Evolutionary conservation across 2,329 filamentous ascomycete species (phyloP).

Genomic region (Cladosporium sp.): DNA sequence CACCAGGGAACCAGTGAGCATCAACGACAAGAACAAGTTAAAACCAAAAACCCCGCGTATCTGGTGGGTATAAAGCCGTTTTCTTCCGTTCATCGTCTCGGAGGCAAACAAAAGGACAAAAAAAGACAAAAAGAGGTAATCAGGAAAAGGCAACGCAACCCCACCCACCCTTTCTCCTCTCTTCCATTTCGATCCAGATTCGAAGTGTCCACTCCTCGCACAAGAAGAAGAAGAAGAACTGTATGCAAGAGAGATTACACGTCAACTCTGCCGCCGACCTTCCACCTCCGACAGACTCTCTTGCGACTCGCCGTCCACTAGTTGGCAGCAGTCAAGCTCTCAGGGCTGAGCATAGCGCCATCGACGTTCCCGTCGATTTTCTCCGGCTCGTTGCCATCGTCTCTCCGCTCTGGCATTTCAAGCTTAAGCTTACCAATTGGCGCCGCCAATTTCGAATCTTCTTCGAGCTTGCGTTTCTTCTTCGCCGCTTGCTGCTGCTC

Average conservation of each 20-base stretch:
- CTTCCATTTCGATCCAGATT: neutral
- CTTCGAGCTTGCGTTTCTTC: constrained; percentile 73
- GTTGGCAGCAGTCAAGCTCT: constrained; percentile 54
- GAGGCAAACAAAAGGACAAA: neutral
- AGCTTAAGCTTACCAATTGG: constrained; percentile 50
- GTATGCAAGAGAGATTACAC: neutral
- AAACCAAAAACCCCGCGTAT: neutral
- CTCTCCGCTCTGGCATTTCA: constrained; percentile 41
- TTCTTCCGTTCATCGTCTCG: neutral
- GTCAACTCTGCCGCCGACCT: neutral
- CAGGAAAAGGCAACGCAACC: no score
- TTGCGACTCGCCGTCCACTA: neutral
- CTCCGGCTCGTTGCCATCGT: constrained; percentile 55
- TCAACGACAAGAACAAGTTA: neutral
- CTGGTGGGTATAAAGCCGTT: constrained; percentile 1
- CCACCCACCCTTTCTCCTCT: neutral
- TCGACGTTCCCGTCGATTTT: constrained; percentile 64
- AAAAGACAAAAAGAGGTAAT: neutral
- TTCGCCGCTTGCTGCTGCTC: constrained; percentile 80
- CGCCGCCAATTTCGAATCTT: constrained; percentile 33
- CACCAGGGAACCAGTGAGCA: no score
- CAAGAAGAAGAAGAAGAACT: neutral
- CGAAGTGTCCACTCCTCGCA: neutral
- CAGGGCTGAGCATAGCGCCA: constrained; percentile 77
- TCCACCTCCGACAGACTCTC: neutral